These are phyloP conservation scores for Stellera chamaejasme DNA, from an alignment of 345 rosid species.

Conservation along the genomic window DNA sequence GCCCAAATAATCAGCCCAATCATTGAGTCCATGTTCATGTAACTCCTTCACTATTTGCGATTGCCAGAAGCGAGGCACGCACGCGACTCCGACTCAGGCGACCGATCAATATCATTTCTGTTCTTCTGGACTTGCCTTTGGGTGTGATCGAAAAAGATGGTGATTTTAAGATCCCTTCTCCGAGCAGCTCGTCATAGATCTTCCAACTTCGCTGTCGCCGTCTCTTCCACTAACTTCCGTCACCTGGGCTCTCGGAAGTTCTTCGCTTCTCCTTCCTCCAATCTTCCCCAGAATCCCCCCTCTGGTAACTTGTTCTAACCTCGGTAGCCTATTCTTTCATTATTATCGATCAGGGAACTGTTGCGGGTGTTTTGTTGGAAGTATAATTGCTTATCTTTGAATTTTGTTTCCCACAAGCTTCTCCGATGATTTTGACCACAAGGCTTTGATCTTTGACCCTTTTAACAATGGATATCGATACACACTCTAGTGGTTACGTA, in stretches of 20 bases:
- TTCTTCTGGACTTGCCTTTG: too few relatives aligned
- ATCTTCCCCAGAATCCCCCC: conserved; percentile 16
- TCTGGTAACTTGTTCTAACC: conserved; percentile 13
- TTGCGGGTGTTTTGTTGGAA: not conserved
- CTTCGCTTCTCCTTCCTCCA: conserved; percentile 13
- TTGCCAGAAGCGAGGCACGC: too few relatives aligned
- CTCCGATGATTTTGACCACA: not conserved
- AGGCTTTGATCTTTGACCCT: not conserved
- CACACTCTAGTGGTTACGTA: not conserved
- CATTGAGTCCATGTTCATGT: too few relatives aligned
- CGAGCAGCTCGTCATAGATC: conserved; percentile 19
- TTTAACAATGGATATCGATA: not conserved
- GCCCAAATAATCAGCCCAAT: too few relatives aligned
- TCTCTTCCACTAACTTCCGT: not conserved
- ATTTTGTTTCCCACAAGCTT: not conserved
- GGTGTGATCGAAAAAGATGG: conserved; percentile 8
- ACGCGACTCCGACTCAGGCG: too few relatives aligned
- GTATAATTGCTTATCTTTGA: not conserved
- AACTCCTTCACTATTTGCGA: too few relatives aligned
- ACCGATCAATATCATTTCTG: too few relatives aligned
- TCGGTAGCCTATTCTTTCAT: not conserved
- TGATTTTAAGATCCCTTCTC: conserved; percentile 23
- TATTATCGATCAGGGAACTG: too few relatives aligned
- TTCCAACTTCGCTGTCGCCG: conserved; percentile 6
- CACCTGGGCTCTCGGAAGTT: conserved; percentile 17